Evolutionary conservation across 1,284 basidiomycete genomes (phyloP).

Genomic region (Neonothopanus nambi): DNA sequence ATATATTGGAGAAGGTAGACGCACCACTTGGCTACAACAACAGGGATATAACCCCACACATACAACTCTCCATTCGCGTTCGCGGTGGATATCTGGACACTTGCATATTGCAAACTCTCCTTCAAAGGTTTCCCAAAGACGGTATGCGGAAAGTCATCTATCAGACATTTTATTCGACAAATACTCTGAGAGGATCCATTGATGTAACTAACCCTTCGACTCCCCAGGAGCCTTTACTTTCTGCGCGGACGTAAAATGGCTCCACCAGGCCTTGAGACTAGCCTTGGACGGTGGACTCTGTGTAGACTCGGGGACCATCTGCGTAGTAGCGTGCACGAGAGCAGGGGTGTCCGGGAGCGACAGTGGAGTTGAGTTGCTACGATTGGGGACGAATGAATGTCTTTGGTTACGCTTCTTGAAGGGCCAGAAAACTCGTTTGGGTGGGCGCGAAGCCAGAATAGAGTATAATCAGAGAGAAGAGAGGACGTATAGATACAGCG

Average conservation of each 20-base stretch:
- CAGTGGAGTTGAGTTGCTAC: conserved; percentile 4
- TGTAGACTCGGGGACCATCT: conserved; percentile 23
- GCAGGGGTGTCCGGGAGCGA: conserved; percentile 4
- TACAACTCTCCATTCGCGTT: conserved; percentile 81
- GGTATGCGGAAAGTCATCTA: conserved; percentile 42
- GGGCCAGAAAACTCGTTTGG: conserved; percentile 17
- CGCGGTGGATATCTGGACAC: conserved; percentile 93
- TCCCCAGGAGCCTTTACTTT: conserved; percentile 53
- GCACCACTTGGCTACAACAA: conserved; percentile 95
- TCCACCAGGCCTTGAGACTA: conserved; percentile 83
- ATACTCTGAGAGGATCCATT: neutral
- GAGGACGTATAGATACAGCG: conserved; percentile 1
- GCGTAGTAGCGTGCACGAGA: conserved; percentile 9
- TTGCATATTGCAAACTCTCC: conserved; percentile 84
- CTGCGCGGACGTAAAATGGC: conserved; percentile 67
- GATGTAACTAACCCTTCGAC: conserved; percentile 31
- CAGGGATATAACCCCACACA: conserved; percentile 93
- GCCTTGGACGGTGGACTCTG: conserved; percentile 52
- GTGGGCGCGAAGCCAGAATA: conserved; percentile 20
- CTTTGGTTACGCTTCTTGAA: conserved; percentile 14
- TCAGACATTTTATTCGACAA: conserved; percentile 3
- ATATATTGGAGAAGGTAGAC: conserved; percentile 30
- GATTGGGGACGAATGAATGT: conserved; percentile 3
- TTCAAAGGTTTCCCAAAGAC: conserved; percentile 89
- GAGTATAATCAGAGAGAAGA: conserved; percentile 1